These are phyloP conservation scores for Lithocarpus polystachyus DNA, from an alignment of 306 rosid genomes.

Conservation along the genomic window DNA sequence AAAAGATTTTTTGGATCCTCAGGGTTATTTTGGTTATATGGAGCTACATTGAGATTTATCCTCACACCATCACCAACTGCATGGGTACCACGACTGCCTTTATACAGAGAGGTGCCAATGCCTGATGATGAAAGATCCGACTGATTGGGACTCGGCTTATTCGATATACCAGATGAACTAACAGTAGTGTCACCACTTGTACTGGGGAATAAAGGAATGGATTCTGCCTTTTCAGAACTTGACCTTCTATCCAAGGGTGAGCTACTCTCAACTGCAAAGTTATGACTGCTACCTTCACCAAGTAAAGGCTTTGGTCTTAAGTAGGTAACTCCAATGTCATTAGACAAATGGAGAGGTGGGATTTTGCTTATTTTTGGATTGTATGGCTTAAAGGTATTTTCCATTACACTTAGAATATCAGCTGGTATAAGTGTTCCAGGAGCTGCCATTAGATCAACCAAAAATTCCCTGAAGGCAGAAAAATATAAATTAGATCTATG, in stretches of 20 bases:
- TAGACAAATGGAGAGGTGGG: conserved; percentile 43
- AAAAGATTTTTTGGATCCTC: conserved; percentile 75
- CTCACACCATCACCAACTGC: conserved; percentile 66
- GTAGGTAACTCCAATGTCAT: conserved; percentile 49
- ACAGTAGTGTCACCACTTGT: conserved; percentile 39
- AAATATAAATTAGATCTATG: conserved; percentile 29
- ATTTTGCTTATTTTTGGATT: conserved; percentile 49
- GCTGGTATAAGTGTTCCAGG: conserved; percentile 95
- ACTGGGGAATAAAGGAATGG: conserved; percentile 40
- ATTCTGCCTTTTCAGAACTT: conserved; percentile 52
- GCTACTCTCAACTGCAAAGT: conserved; percentile 34
- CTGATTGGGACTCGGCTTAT: conserved; percentile 40
- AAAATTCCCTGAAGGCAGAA: conserved; percentile 81
- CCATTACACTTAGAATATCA: conserved; percentile 67
- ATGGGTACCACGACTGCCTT: conserved; percentile 70
- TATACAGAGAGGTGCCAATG: conserved; percentile 51
- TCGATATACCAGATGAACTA: conserved; percentile 49
- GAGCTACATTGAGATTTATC: conserved; percentile 77
- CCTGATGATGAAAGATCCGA: conserved; percentile 44
- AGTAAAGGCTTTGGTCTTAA: conserved; percentile 44
- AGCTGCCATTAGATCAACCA: conserved; percentile 99
- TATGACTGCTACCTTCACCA: conserved; percentile 83
- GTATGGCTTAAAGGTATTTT: conserved; percentile 45
- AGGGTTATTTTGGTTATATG: conserved; percentile 59
- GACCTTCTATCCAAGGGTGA: conserved; percentile 43